These are phyloP conservation scores for Allium cepa DNA, from an alignment of 106 monocot species.

Conservation along the genomic window DNA sequence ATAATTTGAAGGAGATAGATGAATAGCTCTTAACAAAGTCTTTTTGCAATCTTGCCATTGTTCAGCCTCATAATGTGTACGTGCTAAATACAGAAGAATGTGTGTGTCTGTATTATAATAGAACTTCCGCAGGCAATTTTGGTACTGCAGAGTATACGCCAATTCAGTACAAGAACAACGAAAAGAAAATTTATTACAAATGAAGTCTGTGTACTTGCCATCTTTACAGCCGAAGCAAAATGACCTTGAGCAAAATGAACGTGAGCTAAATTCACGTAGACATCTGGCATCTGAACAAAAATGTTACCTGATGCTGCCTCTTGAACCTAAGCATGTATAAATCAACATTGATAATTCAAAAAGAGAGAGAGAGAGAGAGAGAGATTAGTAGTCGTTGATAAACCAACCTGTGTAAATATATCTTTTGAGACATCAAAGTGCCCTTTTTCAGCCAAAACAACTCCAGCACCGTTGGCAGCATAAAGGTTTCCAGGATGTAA, in stretches of 20 bases:
- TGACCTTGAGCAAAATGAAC: conserved; percentile 99
- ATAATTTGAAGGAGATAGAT: conserved; percentile 93
- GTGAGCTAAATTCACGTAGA: conserved; percentile 96
- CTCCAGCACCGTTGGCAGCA: conserved; percentile 97
- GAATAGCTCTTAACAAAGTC: conserved; percentile 84
- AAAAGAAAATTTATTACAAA: not conserved
- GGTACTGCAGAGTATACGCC: conserved; percentile 61
- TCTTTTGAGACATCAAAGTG: conserved; percentile 95
- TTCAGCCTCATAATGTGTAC: conserved; percentile 95
- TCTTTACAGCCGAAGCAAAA: conserved; percentile 89
- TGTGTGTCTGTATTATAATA: conserved; percentile 81
- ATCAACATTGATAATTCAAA: not conserved
- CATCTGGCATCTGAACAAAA: conserved; percentile 99
- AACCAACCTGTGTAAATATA: conserved; percentile 81
- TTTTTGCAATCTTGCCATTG: conserved; percentile 99
- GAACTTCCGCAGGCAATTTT: conserved; percentile 95
- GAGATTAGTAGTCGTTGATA: not conserved
- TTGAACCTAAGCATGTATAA: conserved; percentile 57
- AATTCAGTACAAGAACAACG: not conserved
- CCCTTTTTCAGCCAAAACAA: conserved; percentile 91
- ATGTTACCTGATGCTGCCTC: conserved; percentile 95
- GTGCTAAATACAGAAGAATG: conserved; percentile 79
- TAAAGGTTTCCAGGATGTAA: conserved; percentile 68
- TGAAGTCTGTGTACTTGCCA: conserved; percentile 36
- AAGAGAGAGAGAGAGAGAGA: conserved; percentile 1